phyloP scores from a whole-genome alignment of 2,329 filamentous ascomycete species.

The Colletotrichum shisoi region DNA sequence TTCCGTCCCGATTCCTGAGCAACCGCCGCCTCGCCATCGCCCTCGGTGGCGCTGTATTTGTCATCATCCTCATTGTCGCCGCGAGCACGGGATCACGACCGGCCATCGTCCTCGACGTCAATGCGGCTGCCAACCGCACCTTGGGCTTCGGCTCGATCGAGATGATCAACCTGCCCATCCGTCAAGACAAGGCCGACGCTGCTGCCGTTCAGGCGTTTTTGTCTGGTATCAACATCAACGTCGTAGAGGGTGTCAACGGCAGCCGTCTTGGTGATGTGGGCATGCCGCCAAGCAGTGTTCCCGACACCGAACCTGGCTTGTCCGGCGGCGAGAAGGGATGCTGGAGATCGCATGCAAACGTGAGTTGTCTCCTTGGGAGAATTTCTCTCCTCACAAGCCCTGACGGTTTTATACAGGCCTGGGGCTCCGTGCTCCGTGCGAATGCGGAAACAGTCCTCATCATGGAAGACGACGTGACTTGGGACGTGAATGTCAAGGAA shows the following conservation, averaged over 20 bases:
- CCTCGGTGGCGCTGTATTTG: background rate
- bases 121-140: conserved; percentile 43
- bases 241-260: conserved; percentile 40
- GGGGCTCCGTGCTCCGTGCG: conserved; percentile 42
- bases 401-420: conserved; percentile 41
- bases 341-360: conserved; percentile 46
- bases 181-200: conserved; percentile 44
- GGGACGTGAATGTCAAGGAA: conserved; percentile 44
- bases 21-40: conserved; percentile 15
- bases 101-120: conserved; percentile 2
- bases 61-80: conserved; percentile 6
- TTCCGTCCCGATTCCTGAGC: conserved; percentile 13
- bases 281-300: conserved; percentile 43
- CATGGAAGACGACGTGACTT: conserved; percentile 45
- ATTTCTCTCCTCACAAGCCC: background rate
- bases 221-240: conserved; percentile 42
- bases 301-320: conserved; percentile 32
- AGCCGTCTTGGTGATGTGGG: conserved; percentile 41
- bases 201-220: conserved; percentile 44
- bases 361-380: conserved; percentile 23
- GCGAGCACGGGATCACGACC: background rate
- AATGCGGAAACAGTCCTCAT: conserved; percentile 42
- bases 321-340: conserved; percentile 42
- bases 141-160: conserved; percentile 42
- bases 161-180: conserved; percentile 43